These are phyloP conservation scores for Lichenothelia convexa DNA, from an alignment of 495 filamentous ascomycete genomes.

Conservation along the genomic window DNA sequence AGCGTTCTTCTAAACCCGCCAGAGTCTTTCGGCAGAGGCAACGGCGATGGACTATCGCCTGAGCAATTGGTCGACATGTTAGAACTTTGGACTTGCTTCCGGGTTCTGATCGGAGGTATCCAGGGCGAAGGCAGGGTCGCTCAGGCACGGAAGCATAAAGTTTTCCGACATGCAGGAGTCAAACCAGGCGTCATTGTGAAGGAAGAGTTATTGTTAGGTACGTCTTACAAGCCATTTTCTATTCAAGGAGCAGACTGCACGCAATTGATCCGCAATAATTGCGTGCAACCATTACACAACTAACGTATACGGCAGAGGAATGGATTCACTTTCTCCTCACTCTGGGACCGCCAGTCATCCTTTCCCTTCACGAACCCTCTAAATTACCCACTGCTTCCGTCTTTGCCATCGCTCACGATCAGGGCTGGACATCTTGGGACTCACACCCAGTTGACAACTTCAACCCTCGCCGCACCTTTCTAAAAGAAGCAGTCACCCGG, in stretches of 20 bases:
- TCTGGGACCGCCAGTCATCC: constrained; percentile 36
- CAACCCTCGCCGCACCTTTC: constrained; percentile 36
- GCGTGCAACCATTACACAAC: constrained; percentile 1
- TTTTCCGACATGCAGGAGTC: constrained; percentile 34
- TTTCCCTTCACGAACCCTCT: constrained; percentile 30
- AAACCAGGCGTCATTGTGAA: constrained; percentile 28
- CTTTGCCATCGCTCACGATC: constrained; percentile 33
- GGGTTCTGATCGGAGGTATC: constrained; percentile 36
- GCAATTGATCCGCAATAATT: background rate
- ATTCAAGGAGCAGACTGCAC: background rate
- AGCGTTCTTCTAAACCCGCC: constrained; percentile 39
- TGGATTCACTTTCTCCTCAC: constrained; percentile 45
- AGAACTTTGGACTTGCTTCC: constrained; percentile 48
- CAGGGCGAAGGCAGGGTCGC: constrained; percentile 32
- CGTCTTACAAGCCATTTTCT: constrained; percentile 13
- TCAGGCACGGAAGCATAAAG: constrained; percentile 35
- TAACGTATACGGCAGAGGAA: constrained; percentile 34
- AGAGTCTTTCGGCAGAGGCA: constrained; percentile 39
- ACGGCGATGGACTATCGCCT: constrained; percentile 33
- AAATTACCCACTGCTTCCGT: constrained; percentile 23
- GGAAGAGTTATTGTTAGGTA: constrained; percentile 37
- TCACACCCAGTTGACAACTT: constrained; percentile 25
- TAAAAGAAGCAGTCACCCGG: constrained; percentile 42
- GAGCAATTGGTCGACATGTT: constrained; percentile 45
- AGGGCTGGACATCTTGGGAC: constrained; percentile 40